phyloP scores from a whole-genome alignment of 2,329 filamentous ascomycete genomes.

The Calonectria pseudoturangicola region DNA sequence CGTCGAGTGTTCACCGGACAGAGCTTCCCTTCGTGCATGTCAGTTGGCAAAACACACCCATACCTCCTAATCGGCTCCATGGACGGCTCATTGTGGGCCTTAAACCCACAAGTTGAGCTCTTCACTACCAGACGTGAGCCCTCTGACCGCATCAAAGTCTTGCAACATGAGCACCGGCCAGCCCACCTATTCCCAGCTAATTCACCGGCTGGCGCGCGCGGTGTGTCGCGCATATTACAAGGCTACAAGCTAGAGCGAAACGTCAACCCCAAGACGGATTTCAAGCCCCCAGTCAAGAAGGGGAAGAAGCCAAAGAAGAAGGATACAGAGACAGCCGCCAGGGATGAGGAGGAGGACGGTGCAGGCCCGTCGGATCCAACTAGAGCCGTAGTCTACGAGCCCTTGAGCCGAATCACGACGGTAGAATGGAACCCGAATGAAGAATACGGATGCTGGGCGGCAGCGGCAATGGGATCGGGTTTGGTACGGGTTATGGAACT shows the following conservation, averaged over 20 bases:
- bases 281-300: slow-evolving; percentile 62
- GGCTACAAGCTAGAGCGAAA: slow-evolving; percentile 72
- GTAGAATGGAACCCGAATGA: slow-evolving; percentile 82
- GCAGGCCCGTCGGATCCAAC: slow-evolving; percentile 60
- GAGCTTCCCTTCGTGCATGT: slow-evolving; percentile 70
- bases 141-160: slow-evolving; percentile 62
- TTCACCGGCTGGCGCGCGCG: slow-evolving; percentile 60
- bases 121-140: slow-evolving; percentile 59
- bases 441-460: slow-evolving; percentile 80
- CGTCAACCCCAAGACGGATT: slow-evolving; percentile 65
- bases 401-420: slow-evolving; percentile 76
- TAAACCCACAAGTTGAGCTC: slow-evolving; percentile 63
- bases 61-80: slow-evolving; percentile 72
- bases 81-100: slow-evolving; percentile 71
- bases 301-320: slow-evolving; percentile 61
- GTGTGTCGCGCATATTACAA: slow-evolving; percentile 70
- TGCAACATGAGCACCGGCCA: slow-evolving; percentile 73
- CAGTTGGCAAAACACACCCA: slow-evolving; percentile 70
- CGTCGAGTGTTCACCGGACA: slow-evolving; percentile 71
- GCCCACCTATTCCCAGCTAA: slow-evolving; percentile 55
- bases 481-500: slow-evolving; percentile 80
- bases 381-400: slow-evolving; percentile 74
- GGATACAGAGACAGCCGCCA: slow-evolving; percentile 57
- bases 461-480: slow-evolving; percentile 79
- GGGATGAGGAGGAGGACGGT: slow-evolving; percentile 59